phyloP scores from a whole-genome alignment of 2,329 filamentous ascomycete genomes.

The Apiospora malaysiana region DNA sequence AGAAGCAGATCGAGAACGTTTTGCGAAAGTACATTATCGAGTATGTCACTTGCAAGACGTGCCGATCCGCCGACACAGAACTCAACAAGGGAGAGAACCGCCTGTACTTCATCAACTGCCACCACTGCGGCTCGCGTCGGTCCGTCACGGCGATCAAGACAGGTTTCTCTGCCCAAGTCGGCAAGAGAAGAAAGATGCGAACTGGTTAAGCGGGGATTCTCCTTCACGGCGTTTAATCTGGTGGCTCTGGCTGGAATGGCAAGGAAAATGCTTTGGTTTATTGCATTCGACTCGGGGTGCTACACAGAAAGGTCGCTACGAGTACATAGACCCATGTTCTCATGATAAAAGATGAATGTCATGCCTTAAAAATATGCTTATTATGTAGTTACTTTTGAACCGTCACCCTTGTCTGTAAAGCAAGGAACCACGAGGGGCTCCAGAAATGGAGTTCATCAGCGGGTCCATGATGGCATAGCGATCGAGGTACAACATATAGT shows the following conservation, averaged over 20 bases:
- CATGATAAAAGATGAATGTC: conserved; percentile 7
- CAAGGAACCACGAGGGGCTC: not conserved
- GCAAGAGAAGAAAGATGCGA: conserved; percentile 93
- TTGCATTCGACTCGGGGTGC: conserved; percentile 5
- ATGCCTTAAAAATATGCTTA: not conserved
- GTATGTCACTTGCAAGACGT: conserved; percentile 99
- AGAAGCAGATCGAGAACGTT: conserved; percentile 99
- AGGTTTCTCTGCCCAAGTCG: conserved; percentile 99
- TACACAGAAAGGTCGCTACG: conserved; percentile 12
- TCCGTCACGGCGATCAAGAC: conserved; percentile 98
- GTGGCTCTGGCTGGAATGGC: conserved; percentile 16
- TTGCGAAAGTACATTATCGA: conserved; percentile 96
- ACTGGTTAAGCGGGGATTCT: conserved; percentile 15
- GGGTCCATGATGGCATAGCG: not conserved
- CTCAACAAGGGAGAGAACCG: conserved; percentile 99
- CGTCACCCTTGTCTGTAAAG: not conserved
- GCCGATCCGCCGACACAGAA: conserved; percentile 91
- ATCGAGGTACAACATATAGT: not conserved
- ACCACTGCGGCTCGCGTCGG: conserved; percentile 81
- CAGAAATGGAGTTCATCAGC: not conserved
- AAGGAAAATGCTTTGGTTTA: conserved; percentile 8
- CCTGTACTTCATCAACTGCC: conserved; percentile 98
- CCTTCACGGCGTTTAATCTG: conserved; percentile 15
- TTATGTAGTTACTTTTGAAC: not conserved
- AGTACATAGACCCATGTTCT: conserved; percentile 15